Percentiles rank a stretch among this genome's conserved stretches.
These are phyloP conservation scores for Echites panduratus DNA, from an alignment of 257 asterid species.

Conservation along the genomic window DNA sequence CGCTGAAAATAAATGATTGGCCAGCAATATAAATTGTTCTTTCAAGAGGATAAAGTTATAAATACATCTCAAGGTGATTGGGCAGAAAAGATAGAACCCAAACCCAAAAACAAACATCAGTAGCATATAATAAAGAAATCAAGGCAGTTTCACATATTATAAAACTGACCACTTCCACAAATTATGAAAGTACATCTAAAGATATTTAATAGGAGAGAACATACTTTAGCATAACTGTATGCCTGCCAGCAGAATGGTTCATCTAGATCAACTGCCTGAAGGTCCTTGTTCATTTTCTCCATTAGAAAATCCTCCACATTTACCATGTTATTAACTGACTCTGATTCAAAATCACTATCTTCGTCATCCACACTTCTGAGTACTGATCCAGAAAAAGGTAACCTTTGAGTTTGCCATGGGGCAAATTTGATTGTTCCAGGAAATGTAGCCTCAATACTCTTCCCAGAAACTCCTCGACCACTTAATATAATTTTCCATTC, in stretches of 20 bases:
- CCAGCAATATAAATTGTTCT: background rate
- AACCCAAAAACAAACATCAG: background rate
- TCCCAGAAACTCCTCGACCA: conserved; percentile 76
- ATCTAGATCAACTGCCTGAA: conserved; percentile 84
- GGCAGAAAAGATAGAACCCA: background rate
- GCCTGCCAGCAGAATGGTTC: conserved; percentile 98
- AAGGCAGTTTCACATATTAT: background rate
- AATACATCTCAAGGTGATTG: conserved; percentile 2
- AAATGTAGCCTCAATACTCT: conserved; percentile 83
- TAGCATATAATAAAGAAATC: background rate
- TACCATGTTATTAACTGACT: conserved; percentile 46
- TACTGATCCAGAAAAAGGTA: conserved; percentile 34
- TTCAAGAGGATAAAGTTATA: background rate
- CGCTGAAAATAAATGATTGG: background rate
- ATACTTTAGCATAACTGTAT: conserved; percentile 83
- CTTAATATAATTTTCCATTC: conserved; percentile 79
- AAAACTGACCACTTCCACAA: background rate
- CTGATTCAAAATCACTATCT: conserved; percentile 80
- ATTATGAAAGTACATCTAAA: conserved; percentile 7
- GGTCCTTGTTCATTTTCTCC: conserved; percentile 85
- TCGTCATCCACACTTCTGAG: conserved; percentile 47
- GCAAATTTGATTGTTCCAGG: conserved; percentile 91
- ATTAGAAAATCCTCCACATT: conserved; percentile 77
- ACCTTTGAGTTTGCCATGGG: conserved; percentile 70
- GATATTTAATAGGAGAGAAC: conserved; percentile 18